Percentiles rank a stretch among this genome's conserved stretches.
Conservation (phyloP, 1,284 basidiomycete species). For the Ustilago cynodontis region DNA sequence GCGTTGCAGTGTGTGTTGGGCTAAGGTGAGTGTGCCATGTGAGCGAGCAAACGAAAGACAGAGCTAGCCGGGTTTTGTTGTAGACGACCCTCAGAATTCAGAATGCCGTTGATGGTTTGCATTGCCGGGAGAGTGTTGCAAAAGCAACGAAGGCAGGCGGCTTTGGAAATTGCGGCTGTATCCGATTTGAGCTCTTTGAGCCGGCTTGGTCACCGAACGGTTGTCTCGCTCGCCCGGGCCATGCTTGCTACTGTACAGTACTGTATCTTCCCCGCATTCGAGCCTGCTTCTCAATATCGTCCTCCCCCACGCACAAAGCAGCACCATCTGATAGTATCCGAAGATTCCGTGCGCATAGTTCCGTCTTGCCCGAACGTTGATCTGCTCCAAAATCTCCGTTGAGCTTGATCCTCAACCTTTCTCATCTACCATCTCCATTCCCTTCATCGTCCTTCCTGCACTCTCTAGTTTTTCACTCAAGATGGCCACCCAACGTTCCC, state of each 20-base stretch:
- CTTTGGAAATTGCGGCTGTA: slow-evolving; percentile 1
- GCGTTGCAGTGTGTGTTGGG: background rate
- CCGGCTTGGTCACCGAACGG: slow-evolving; percentile 8
- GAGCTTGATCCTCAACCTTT: background rate
- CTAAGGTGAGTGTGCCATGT: background rate
- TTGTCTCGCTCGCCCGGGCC: slow-evolving; percentile 2
- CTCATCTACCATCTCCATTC: background rate
- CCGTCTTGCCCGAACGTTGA: slow-evolving; percentile 1
- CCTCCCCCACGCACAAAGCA: background rate
- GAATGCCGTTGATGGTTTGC: background rate
- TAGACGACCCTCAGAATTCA: too few species aligned
- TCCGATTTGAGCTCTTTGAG: background rate
- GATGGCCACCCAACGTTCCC: slow-evolving; percentile 22
- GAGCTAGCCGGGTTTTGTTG: too few species aligned
- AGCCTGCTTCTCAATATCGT: background rate
- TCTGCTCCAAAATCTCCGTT: background rate
- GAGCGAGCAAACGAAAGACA: background rate
- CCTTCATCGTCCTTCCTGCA: background rate
- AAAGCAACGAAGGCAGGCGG: background rate
- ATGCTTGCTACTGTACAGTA: background rate
- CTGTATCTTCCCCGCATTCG: background rate
- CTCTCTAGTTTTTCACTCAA: background rate
- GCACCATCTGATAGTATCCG: background rate
- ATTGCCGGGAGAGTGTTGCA: slow-evolving; percentile 1
- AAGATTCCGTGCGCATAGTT: background rate